phyloP scores from a whole-genome alignment of 805 yeast species.

The Alloascoidea africana region DNA sequence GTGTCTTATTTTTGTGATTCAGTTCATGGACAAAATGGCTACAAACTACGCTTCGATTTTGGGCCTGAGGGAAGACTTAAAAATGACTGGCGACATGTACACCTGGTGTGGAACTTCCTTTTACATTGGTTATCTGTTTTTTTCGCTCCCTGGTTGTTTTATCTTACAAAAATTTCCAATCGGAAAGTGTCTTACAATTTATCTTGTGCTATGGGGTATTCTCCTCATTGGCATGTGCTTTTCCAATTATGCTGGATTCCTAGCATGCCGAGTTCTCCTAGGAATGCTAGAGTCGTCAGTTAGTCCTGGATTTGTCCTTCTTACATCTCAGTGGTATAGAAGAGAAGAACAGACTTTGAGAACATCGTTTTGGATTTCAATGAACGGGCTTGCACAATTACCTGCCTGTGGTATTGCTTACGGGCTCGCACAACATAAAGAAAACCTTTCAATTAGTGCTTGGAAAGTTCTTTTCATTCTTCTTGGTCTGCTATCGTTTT shows the following conservation, averaged over 20 bases:
- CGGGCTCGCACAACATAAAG: conserved; percentile 17
- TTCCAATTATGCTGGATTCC: conserved; percentile 26
- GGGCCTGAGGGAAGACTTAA: conserved; percentile 30
- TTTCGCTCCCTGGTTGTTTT: conserved; percentile 32
- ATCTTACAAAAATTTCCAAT: conserved; percentile 42
- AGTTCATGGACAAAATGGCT: conserved; percentile 46
- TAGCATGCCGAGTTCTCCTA: conserved; percentile 31
- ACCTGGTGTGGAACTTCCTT: conserved; percentile 43
- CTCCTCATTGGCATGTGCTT: conserved; percentile 40
- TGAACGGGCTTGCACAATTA: conserved; percentile 23
- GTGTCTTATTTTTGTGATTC: conserved; percentile 31
- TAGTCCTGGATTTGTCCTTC: conserved; percentile 38
- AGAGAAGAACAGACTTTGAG: conserved; percentile 31
- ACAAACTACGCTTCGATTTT: conserved; percentile 35
- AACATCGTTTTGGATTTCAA: conserved; percentile 22
- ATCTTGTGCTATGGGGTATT: conserved; percentile 48
- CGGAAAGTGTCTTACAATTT: conserved; percentile 30
- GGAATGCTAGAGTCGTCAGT: conserved; percentile 39
- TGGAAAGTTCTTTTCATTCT: conserved; percentile 51
- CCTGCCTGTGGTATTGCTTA: conserved; percentile 24
- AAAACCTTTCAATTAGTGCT: conserved; percentile 18
- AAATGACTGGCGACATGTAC: conserved; percentile 24
- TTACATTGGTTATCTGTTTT: conserved; percentile 47
- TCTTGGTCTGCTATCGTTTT: conserved; percentile 41
- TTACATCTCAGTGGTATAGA: conserved; percentile 50